A percentile compares a stretch with the other conserved stretches of the same genome.
phyloP scores from a whole-genome alignment of 129 eudicot species.

The Saposhnikovia divaricata region DNA sequence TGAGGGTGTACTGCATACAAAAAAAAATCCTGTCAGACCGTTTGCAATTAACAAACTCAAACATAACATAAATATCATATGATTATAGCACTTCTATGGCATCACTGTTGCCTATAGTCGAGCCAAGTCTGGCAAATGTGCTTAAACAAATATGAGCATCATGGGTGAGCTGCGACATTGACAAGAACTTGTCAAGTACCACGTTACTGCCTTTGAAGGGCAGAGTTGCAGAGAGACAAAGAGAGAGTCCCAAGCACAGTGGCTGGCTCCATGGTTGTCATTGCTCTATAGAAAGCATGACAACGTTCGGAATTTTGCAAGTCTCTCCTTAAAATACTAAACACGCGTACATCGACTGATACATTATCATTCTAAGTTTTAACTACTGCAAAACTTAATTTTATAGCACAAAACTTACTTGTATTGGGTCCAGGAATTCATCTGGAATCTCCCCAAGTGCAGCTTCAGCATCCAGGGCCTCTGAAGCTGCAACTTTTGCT shows the following conservation, averaged over 20 bases:
- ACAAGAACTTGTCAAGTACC: neutral
- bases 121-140: neutral
- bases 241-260: neutral
- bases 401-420: conserved; percentile 29
- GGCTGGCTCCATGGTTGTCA: neutral
- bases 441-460: conserved; percentile 93
- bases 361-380: neutral
- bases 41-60: neutral
- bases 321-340: neutral
- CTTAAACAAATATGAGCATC: neutral
- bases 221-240: neutral
- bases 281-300: neutral
- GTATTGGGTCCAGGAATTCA: conserved; percentile 95
- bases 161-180: neutral
- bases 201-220: neutral
- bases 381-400: neutral
- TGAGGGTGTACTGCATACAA: conserved; percentile 73
- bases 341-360: neutral
- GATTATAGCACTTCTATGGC: neutral
- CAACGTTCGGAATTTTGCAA: neutral
- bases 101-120: neutral
- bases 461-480: conserved; percentile 93
- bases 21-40: conserved; percentile 1
- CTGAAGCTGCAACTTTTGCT: conserved; percentile 81
- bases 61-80: neutral